These are phyloP conservation scores for Sherardia arvensis DNA, from an alignment of 257 asterid genomes.

Conservation along the genomic window DNA sequence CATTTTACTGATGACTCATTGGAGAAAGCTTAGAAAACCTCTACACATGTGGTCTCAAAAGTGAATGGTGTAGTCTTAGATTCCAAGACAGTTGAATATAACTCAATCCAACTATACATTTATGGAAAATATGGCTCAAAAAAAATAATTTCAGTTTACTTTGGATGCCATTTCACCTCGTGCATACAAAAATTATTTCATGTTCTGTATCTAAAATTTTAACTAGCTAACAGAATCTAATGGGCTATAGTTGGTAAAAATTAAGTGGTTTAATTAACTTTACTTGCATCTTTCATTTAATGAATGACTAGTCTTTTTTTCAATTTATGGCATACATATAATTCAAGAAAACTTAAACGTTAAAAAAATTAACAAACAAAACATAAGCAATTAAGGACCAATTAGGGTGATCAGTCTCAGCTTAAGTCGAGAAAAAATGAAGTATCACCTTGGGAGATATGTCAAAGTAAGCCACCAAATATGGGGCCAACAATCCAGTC, in stretches of 20 bases:
- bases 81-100: neutral
- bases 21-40: neutral
- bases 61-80: neutral
- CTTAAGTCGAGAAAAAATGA: neutral
- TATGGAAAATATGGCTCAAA: neutral
- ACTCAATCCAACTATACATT: neutral
- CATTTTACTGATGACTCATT: neutral
- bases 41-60: neutral
- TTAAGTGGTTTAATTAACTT: neutral
- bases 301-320: neutral
- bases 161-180: neutral
- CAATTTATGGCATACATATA: neutral
- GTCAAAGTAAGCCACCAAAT: constrained; percentile 80
- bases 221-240: neutral
- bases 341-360: neutral
- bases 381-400: neutral
- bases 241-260: neutral
- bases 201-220: no score
- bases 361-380: no score
- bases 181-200: no score
- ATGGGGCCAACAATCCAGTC: constrained; percentile 83
- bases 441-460: constrained; percentile 75
- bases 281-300: neutral
- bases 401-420: no score
- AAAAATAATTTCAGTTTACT: neutral